phyloP scores from a whole-genome alignment of 169 alveolate genomes.

The Neospora caninum region DNA sequence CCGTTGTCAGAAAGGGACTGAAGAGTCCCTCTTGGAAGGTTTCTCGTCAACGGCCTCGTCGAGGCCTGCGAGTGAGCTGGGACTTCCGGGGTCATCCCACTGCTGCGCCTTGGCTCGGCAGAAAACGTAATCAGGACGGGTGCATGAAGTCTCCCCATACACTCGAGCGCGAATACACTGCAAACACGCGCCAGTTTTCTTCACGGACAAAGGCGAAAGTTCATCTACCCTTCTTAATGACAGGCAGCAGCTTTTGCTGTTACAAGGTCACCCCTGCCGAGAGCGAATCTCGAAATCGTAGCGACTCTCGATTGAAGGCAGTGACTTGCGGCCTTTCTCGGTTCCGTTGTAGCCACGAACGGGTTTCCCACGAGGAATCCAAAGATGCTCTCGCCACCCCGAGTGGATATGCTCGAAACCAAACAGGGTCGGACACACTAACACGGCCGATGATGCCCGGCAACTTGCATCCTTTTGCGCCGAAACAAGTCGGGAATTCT shows the following conservation, averaged over 20 bases:
- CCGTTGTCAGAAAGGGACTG: neutral
- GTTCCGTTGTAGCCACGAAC: slow-evolving; percentile 42
- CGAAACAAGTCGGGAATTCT: too few relatives aligned
- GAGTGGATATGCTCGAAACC: slow-evolving; percentile 41
- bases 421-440: neutral
- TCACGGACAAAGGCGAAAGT: too few relatives aligned
- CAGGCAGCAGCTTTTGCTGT: neutral
- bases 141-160: too few relatives aligned
- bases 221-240: too few relatives aligned
- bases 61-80: slow-evolving; percentile 82
- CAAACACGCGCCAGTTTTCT: too few relatives aligned
- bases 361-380: neutral
- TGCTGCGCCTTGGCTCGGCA: neutral
- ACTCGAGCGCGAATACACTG: too few relatives aligned
- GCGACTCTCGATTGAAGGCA: neutral
- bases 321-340: neutral
- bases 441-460: neutral
- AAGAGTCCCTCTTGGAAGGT: slow-evolving; percentile 53
- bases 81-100: slow-evolving; percentile 76
- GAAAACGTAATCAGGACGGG: too few relatives aligned
- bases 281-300: neutral
- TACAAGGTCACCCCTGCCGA: neutral
- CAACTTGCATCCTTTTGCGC: too few relatives aligned
- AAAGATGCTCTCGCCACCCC: neutral
- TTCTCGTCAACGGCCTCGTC: slow-evolving; percentile 69